Base-by-base conservation (phyloP, 108 stramenopile genomes). In the Skeletonema potamos region DNA sequence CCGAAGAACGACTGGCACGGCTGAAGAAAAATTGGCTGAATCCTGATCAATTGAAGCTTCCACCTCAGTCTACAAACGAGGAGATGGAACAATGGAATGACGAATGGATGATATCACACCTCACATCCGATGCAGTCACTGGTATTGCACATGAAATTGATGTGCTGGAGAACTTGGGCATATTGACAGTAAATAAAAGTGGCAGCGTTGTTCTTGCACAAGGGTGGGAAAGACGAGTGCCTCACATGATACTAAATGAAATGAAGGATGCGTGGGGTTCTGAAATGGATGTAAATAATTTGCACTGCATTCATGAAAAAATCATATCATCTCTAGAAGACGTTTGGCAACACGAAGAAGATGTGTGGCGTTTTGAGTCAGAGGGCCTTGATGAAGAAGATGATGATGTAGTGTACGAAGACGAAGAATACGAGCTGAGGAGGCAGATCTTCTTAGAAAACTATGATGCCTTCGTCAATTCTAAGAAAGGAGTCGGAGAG, bases 141-240 rank as follows among this genome's bases (percentile, higher is more conserved):
- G 91, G 91, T 32, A 58, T 93, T 8, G 72, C 66, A 46, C 89
- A 93, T 59, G 92, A 93, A 68, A 67, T 93, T 44, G 63, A 83
- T 27, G 77, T 85, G 1, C 37, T 93, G 17, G 43, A 79, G 26
- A 71, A 65, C 3, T 71, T 84, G 58, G 80, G 71, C 1, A 66
- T 92, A 17, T 44, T 90, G 32, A 27, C 67, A n/a, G 46, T 93
- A n/a, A 59, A 67, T 6, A 36, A 72, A 28, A 29, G 32, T 12
- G 74, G 83, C 10, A 62, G 57, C 10, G 74, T 85, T n/a, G 33
- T 74, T 1, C 76, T 89, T 8, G 59, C 85, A 17, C 27, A 62
- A 8, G 84, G 82, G 26, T 93, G 92, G 92, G 73, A 82, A 37
- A 54, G 73, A 15, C 79, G 78, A 36, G 77, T 90, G 2, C 89